A percentile compares a stretch with the other conserved stretches of the same genome.
phyloP scores from a whole-genome alignment of 2,329 filamentous ascomycete genomes.

The Stagonosporopsis vannaccii region DNA sequence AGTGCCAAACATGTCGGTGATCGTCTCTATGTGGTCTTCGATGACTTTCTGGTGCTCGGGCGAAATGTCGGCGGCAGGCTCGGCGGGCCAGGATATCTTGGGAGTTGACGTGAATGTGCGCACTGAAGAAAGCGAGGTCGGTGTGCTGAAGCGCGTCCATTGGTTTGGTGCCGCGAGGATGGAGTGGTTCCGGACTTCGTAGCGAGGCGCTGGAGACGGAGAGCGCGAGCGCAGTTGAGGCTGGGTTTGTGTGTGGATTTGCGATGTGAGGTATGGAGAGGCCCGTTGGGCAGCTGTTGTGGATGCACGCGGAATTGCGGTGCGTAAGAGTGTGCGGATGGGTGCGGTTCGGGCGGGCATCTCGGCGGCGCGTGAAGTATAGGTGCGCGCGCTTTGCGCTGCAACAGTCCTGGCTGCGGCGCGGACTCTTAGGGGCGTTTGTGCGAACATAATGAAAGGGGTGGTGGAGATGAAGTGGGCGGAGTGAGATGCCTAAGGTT shows the following conservation, averaged over 20 bases:
- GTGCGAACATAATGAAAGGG: slow-evolving; percentile 11
- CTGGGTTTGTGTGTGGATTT: slow-evolving; percentile 21
- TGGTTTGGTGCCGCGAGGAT: slow-evolving; percentile 33
- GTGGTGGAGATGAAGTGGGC: slow-evolving; percentile 4
- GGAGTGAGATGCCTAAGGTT: slow-evolving; percentile 16
- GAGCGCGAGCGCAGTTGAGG: slow-evolving; percentile 30
- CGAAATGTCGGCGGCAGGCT: slow-evolving; percentile 19
- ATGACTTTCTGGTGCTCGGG: slow-evolving; percentile 34
- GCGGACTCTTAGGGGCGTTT: slow-evolving; percentile 6
- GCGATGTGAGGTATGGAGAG: slow-evolving; percentile 30
- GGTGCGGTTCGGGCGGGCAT: slow-evolving; percentile 35
- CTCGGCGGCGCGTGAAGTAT: slow-evolving; percentile 26
- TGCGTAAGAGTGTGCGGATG: slow-evolving; percentile 41
- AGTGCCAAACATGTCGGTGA: slow-evolving; percentile 48
- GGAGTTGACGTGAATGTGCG: slow-evolving; percentile 39
- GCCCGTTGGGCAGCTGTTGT: slow-evolving; percentile 33
- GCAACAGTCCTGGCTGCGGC: slow-evolving; percentile 9
- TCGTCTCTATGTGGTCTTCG: slow-evolving; percentile 44
- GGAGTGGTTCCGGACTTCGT: slow-evolving; percentile 34
- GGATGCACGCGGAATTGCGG: slow-evolving; percentile 35
- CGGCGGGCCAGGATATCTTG: slow-evolving; percentile 13
- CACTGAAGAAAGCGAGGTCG: slow-evolving; percentile 39
- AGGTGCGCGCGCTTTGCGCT: slow-evolving; percentile 20
- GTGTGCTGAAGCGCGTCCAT: slow-evolving; percentile 46
- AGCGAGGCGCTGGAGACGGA: slow-evolving; percentile 35